These are phyloP conservation scores for Brassica incana DNA, from an alignment of 345 rosid species.

Conservation along the genomic window DNA sequence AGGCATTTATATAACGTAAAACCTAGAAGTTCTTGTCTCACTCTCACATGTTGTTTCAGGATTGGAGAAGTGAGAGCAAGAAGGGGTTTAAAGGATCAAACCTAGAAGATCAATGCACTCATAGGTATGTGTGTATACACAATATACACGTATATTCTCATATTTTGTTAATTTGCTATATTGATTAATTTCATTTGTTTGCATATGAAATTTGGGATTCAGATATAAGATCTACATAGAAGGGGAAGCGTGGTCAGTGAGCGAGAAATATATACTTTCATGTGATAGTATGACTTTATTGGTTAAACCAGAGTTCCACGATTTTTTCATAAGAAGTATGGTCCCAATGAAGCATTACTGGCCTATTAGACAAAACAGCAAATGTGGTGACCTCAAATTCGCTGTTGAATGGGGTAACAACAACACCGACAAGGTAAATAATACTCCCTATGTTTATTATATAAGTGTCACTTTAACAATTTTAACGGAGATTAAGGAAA, in stretches of 20 bases:
- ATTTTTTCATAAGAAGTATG: slow-evolving; percentile 52
- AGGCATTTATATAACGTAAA: background rate
- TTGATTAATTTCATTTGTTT: background rate
- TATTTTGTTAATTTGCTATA: background rate
- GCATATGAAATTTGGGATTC: background rate
- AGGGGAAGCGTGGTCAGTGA: slow-evolving; percentile 60
- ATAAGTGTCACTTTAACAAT: too few species aligned
- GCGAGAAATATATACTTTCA: slow-evolving; percentile 53
- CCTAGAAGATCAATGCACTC: slow-evolving; percentile 55
- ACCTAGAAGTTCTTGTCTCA: background rate
- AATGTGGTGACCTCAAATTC: slow-evolving; percentile 35
- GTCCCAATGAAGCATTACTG: slow-evolving; percentile 52
- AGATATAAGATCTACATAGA: slow-evolving; percentile 62
- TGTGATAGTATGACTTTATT: slow-evolving; percentile 52
- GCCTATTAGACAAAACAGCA: slow-evolving; percentile 45
- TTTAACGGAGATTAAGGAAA: too few species aligned
- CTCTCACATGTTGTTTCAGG: slow-evolving; percentile 20
- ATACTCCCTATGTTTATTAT: too few species aligned
- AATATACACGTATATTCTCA: background rate
- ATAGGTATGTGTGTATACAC: slow-evolving; percentile 29
- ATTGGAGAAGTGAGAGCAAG: slow-evolving; percentile 38
- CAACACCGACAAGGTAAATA: slow-evolving; percentile 18
- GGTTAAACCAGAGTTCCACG: slow-evolving; percentile 46
- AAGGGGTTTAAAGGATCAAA: slow-evolving; percentile 43
- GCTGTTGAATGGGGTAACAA: slow-evolving; percentile 44